Base-by-base conservation (phyloP, 331 rosid species). In the Pyrus hybrid region DNA sequence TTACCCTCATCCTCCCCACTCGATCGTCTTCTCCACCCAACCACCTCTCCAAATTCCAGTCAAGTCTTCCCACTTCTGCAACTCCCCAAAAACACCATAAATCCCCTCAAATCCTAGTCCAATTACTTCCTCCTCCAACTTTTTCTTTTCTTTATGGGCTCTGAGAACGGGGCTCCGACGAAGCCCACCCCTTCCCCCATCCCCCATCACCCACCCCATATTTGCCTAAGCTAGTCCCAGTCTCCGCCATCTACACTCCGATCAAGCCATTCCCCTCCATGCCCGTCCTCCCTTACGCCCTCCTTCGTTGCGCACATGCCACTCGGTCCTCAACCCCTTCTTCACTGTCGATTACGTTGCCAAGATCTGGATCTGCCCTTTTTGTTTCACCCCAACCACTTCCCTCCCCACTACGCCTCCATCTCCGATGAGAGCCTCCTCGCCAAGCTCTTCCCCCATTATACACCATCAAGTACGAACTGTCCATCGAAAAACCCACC, bases 341-440 rank as follows among this genome's bases (percentile, higher is more conserved):
- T 90, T 89, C 78, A 90, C 90, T 79, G 97, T 94, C 73, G 99
- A 94, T 69, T 94, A 87, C 82, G 90, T 85, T 33, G 97, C 99
- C 73, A 90, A 88, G 93, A 90, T 94, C 92, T 94, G 97, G 99
- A 94, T 90, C 83, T 94, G 97, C 68, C 97, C 97, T 1, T 89
- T 94, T 64, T 92, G 96, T 89, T 94, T 89, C 77, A 92, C 87
- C 43, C 93, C 66, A 94, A 94, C 63, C 97, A 92, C 70, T 94
- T 94, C 76, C 99, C 99, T 0, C 93, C 91, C 0, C 92, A 87
- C 72, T 94, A 92, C 81, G 67, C 93, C 8, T 87, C 99, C 54
- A 89, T 94, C 69, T 85, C 97, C 71, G 92, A 92, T 6, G 92
- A 88, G 0, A 89, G 89, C 32, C 97, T 94, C 57, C 99, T 97